A percentile compares a stretch with the other conserved stretches of the same genome.
phyloP scores from a whole-genome alignment of 305 asterid genomes.

The Fraxinus velutina region DNA sequence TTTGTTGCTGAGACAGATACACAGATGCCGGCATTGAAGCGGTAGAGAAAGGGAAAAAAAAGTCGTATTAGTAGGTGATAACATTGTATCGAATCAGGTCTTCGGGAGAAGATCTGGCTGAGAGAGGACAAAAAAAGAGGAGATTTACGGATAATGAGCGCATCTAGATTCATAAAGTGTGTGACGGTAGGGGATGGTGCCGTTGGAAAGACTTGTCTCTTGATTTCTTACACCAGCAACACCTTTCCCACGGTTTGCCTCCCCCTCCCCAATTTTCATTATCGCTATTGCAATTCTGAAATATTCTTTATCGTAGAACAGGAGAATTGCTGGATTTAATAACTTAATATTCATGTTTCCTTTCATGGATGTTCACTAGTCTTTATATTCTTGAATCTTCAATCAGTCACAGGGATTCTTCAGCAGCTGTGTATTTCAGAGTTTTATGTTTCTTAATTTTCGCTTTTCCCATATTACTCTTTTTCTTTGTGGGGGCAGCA shows the following conservation, averaged over 20 bases:
- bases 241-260: slow-evolving; percentile 68
- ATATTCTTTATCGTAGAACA: background rate
- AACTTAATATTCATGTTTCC: background rate
- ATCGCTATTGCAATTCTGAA: background rate
- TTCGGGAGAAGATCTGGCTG: slow-evolving; percentile 56
- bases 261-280: slow-evolving; percentile 4
- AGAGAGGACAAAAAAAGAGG: background rate
- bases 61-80: background rate
- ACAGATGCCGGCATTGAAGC: slow-evolving; percentile 13
- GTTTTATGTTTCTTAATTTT: background rate
- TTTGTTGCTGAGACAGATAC: background rate
- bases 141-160: slow-evolving; percentile 50
- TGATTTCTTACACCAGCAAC: slow-evolving; percentile 44
- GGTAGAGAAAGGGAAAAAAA: background rate
- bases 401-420: background rate
- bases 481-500: background rate
- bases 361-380: background rate
- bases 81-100: slow-evolving; percentile 42
- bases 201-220: slow-evolving; percentile 62
- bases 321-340: background rate
- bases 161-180: slow-evolving; percentile 73
- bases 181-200: slow-evolving; percentile 85
- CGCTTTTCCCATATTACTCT: background rate
- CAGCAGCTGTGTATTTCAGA: background rate
- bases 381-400: background rate